phyloP scores from a whole-genome alignment of 495 filamentous ascomycete genomes.

The Aspergillus leporis region DNA sequence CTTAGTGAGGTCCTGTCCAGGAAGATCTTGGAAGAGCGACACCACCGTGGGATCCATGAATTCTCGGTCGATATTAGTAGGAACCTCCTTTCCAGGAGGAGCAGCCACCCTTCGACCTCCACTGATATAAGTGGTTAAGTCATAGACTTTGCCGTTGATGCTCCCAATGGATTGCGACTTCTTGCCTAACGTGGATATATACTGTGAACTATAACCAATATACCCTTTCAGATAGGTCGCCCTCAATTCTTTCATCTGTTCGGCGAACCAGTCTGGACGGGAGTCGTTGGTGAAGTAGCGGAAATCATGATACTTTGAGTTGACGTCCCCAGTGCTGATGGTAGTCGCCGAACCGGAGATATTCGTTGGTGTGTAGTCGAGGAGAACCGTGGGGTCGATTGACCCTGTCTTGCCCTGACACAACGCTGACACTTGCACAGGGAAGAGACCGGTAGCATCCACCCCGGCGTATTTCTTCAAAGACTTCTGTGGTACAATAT shows the following conservation, averaged over 20 bases:
- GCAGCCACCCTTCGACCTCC: constrained; percentile 70
- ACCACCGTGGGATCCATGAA: constrained; percentile 83
- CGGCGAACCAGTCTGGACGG: constrained; percentile 85
- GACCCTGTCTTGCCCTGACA: constrained; percentile 73
- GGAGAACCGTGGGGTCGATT: constrained; percentile 69
- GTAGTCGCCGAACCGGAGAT: constrained; percentile 62
- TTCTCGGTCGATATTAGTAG: constrained; percentile 58
- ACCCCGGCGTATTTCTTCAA: constrained; percentile 79
- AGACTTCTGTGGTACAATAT: constrained; percentile 63
- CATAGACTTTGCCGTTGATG: constrained; percentile 81
- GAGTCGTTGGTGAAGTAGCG: constrained; percentile 77
- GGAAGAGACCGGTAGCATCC: constrained; percentile 87
- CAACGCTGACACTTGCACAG: constrained; percentile 89
- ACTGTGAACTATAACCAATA: constrained; percentile 79
- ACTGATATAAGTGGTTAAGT: constrained; percentile 80
- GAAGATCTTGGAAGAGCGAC: constrained; percentile 69
- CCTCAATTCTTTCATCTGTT: constrained; percentile 77
- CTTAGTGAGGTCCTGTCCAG: constrained; percentile 81
- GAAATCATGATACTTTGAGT: constrained; percentile 90
- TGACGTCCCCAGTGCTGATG: constrained; percentile 67
- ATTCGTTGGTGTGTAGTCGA: constrained; percentile 82
- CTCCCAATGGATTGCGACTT: constrained; percentile 72
- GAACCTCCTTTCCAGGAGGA: constrained; percentile 46
- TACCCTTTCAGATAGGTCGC: constrained; percentile 83
- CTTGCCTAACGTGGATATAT: constrained; percentile 67